Base-by-base conservation (phyloP, 2,329 filamentous ascomycete species). In the Coniosporium tulheliwenetii region DNA sequence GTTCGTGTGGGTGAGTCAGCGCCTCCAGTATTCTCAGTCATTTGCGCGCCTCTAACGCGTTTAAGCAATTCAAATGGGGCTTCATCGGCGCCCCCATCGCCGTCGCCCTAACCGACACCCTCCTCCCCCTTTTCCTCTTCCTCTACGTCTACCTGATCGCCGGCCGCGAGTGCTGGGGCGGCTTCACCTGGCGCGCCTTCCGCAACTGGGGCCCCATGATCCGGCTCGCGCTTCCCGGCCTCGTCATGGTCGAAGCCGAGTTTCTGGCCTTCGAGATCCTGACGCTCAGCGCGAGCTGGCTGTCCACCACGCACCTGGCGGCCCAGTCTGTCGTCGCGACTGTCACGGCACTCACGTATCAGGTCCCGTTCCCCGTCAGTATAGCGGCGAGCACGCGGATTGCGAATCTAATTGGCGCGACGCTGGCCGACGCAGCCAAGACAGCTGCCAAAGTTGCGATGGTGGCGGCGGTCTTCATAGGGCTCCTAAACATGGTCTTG, bases 191-290 rank as follows among this genome's bases (percentile, higher is more conserved):
- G 43, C 73, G 74, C 33, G 79, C 81, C 1, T 67, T 86, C 40
- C 64, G 65, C 30, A 89, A 89, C 54, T 91, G 84, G 84, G 68
- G 69, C 1, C 79, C 80, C 8, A 93, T 93, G 89, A 75, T 96
- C 51, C 76, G 77, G 38, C 78, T 96, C 32, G 85, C 89, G 0
- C 65, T 95, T 10, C 87, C 89, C 0, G 89, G 89, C 1, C 77
- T 96, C 57, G 66, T 94, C 48, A 95, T 95, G 87, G 81, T 96
- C 2, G 79, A 93, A 57, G 86, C 89, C 5, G 89, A 96, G 58
- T 93, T 84, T 63, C 71, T 95, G 9, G 86, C 87, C 5, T 96
- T 96, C 57, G 89, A 96, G 58, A 77, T 94, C 38, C 67, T 94
- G 46, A 94, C 86, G 0, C 69, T 95, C n/a, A 77, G 79, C 8